A percentile compares a stretch with the other conserved stretches of the same genome.
Evolutionary conservation across 257 asterid species (phyloP).

Genomic region (Nicotiana benthamiana): DNA sequence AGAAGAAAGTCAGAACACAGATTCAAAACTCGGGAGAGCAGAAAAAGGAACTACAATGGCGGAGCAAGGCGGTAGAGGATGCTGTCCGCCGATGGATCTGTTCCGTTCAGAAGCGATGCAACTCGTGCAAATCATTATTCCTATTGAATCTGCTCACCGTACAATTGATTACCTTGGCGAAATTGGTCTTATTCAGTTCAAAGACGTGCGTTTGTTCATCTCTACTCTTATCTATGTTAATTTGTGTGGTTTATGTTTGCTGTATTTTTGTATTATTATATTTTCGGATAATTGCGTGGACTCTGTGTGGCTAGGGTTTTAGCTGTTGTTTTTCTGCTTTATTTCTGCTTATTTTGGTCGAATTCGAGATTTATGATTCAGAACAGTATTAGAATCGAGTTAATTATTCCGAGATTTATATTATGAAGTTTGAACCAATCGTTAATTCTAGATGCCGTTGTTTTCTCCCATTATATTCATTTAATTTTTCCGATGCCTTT

Average conservation of each 20-base stretch:
- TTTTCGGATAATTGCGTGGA: neutral
- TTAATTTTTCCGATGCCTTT: neutral
- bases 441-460: neutral
- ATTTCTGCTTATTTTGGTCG: neutral
- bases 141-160: conserved; percentile 83
- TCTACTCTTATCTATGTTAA: neutral
- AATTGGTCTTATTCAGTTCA: conserved; percentile 77
- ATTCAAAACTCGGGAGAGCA: conserved; percentile 14
- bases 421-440: neutral
- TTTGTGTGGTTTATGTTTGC: neutral
- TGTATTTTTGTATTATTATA: neutral
- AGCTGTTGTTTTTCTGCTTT: neutral
- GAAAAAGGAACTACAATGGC: conserved; percentile 39
- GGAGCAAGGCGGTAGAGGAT: conserved; percentile 56
- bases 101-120: conserved; percentile 96
- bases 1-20: conserved; percentile 8
- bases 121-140: conserved; percentile 84
- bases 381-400: neutral
- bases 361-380: neutral
- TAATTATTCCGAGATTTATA: neutral
- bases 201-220: conserved; percentile 38
- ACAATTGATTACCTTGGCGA: conserved; percentile 78
- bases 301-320: neutral
- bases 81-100: conserved; percentile 97
- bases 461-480: neutral